Conservation (phyloP, 2,329 filamentous ascomycete species). For the Hymenoscyphus albidus region DNA sequence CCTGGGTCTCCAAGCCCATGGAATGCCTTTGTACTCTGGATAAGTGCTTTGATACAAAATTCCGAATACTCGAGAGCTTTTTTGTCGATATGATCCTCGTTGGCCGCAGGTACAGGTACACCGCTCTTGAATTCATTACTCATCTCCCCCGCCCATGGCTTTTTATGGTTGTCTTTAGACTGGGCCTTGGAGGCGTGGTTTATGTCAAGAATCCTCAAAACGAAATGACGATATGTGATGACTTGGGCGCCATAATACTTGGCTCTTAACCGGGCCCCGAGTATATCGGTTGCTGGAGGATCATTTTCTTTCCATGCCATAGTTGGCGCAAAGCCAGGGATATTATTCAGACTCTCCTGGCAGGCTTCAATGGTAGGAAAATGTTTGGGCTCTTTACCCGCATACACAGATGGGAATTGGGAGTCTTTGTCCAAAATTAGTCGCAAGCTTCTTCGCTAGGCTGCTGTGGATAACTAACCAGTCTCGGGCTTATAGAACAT, state of each 20-base stretch:
- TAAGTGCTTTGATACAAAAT: conserved; percentile 57
- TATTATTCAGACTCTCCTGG: conserved; percentile 38
- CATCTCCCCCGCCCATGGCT: conserved; percentile 7
- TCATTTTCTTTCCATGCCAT: conserved; percentile 57
- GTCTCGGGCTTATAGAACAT: conserved; percentile 34
- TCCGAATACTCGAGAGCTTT: conserved; percentile 52
- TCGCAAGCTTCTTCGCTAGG: conserved; percentile 34
- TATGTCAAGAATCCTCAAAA: conserved; percentile 50
- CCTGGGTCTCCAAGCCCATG: conserved; percentile 49
- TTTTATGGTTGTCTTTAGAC: conserved; percentile 10
- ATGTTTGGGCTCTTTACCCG: conserved; percentile 29
- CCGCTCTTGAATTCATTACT: conserved; percentile 26
- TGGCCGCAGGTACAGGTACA: conserved; percentile 38
- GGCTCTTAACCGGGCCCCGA: conserved; percentile 77
- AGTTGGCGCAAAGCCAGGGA: conserved; percentile 45
- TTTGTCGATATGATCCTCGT: conserved; percentile 37
- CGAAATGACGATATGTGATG: conserved; percentile 80
- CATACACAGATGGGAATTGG: conserved; percentile 21
- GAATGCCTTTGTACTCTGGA: conserved; percentile 83
- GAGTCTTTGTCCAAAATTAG: conserved; percentile 17
- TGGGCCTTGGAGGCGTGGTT: conserved; percentile 22
- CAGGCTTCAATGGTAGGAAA: conserved; percentile 47
- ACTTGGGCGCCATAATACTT: conserved; percentile 94
- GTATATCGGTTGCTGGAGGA: conserved; percentile 68
- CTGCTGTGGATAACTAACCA: conserved; percentile 17